These are phyloP conservation scores for Talaromyces amestolkiae DNA, from an alignment of 2,329 filamentous ascomycete genomes.

Conservation along the genomic window DNA sequence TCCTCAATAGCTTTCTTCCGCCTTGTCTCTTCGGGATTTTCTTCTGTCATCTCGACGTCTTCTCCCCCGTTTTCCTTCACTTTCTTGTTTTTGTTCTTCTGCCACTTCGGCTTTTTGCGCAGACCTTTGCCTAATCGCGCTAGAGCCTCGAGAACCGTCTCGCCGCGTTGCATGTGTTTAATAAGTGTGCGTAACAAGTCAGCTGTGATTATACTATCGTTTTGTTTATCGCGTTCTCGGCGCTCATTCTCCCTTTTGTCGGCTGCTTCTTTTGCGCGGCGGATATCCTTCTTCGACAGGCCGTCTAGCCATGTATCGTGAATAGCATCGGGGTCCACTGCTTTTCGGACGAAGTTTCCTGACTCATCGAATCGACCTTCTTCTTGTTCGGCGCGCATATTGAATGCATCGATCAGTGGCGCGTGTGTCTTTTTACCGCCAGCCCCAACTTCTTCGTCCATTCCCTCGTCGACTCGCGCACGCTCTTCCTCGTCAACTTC, in stretches of 20 bases:
- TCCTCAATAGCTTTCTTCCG: slow-evolving; percentile 73
- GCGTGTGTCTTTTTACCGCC: slow-evolving; percentile 91
- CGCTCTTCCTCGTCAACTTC: slow-evolving; percentile 64
- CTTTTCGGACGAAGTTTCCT: slow-evolving; percentile 89
- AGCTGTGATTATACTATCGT: slow-evolving; percentile 70
- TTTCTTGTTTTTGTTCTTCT: slow-evolving; percentile 51
- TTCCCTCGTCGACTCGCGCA: slow-evolving; percentile 69
- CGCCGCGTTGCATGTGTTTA: slow-evolving; percentile 68
- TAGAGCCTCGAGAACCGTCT: slow-evolving; percentile 85
- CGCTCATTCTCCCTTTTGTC: slow-evolving; percentile 78
- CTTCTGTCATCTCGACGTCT: slow-evolving; percentile 69
- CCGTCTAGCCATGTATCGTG: slow-evolving; percentile 94
- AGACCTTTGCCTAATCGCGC: slow-evolving; percentile 72
- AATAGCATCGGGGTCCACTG: slow-evolving; percentile 79
- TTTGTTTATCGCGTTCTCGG: slow-evolving; percentile 66
- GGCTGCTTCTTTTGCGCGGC: slow-evolving; percentile 78
- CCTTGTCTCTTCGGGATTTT: slow-evolving; percentile 66
- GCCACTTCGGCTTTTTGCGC: slow-evolving; percentile 59
- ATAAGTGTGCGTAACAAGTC: slow-evolving; percentile 76
- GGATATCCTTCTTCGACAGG: slow-evolving; percentile 90
- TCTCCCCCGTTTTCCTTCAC: slow-evolving; percentile 44
- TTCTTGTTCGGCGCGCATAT: slow-evolving; percentile 84
- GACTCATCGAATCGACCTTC: slow-evolving; percentile 88
- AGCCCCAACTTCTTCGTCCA: slow-evolving; percentile 86
- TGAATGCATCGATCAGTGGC: slow-evolving; percentile 93